A percentile compares a stretch with the other conserved stretches of the same genome.
Conservation (phyloP, 2,329 filamentous ascomycete species). For the Corinectria fuckeliana region DNA sequence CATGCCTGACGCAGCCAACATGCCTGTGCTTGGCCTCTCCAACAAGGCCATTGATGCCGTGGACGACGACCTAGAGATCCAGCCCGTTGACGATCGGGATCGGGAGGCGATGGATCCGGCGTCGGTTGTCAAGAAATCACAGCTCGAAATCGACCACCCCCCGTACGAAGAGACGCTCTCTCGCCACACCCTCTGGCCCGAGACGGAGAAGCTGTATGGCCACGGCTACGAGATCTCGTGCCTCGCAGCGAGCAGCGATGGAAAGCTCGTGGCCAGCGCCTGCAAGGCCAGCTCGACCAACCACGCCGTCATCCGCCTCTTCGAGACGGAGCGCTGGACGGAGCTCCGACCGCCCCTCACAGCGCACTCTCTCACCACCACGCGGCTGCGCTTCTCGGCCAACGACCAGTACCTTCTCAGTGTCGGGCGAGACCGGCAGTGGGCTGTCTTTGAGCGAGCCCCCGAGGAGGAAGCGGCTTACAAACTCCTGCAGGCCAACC, state of each 20-base stretch:
- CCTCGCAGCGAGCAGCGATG: conserved; percentile 78
- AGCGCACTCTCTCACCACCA: conserved; percentile 88
- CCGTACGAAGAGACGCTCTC: conserved; percentile 90
- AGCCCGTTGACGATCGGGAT: conserved; percentile 54
- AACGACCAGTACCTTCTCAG: conserved; percentile 81
- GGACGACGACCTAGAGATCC: conserved; percentile 57
- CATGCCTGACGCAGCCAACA: conserved; percentile 88
- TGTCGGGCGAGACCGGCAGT: conserved; percentile 90
- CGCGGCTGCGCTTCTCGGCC: conserved; percentile 77
- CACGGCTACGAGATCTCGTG: conserved; percentile 97
- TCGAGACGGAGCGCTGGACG: conserved; percentile 86
- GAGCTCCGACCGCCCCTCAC: conserved; percentile 83
- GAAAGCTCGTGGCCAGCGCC: conserved; percentile 81
- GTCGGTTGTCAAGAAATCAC: conserved; percentile 63
- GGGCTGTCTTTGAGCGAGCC: conserved; percentile 76
- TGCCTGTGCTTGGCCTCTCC: conserved; percentile 92
- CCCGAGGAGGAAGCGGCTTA: conserved; percentile 54
- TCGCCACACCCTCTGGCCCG: conserved; percentile 92
- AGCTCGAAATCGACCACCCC: conserved; percentile 72
- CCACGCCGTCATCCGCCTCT: conserved; percentile 92
- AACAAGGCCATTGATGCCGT: conserved; percentile 84
- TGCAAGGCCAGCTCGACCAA: conserved; percentile 92
- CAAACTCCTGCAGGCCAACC: conserved; percentile 67
- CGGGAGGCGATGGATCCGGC: conserved; percentile 62
- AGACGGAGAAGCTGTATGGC: conserved; percentile 95